Base-by-base conservation (phyloP, 2,329 filamentous ascomycete genomes). In the Cercospora zeina region DNA sequence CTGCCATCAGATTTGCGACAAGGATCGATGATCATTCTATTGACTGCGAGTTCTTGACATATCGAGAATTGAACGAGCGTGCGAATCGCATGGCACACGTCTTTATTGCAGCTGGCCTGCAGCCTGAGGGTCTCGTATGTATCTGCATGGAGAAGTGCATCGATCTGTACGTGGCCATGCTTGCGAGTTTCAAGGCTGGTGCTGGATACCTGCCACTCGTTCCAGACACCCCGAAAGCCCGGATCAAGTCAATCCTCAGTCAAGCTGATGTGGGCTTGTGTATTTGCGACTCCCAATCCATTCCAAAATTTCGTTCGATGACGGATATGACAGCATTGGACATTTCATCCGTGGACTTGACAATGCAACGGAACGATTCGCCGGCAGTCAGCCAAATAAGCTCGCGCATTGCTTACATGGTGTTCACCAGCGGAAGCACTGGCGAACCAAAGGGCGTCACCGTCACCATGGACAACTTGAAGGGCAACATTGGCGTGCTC, bases 371-470 rank as follows among this genome's bases (percentile, higher is more conserved):
- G 2, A 24, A 13, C 8, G 49, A 30, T 6, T 14, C 62, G 14
- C 62, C 64, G 1, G 61, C 71, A 1, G 73, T 72, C 13, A 53
- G 69, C 0, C 74, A 78, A 3, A 72, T 82, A 51, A 77, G 79
- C 0, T 78, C 81, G 1, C 78, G 85, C 13, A 72, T 90, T 2
- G 87, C 72, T 8, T 96, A 96, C 72, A 85, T 89, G 16, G 87
- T 96, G 1, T 96, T 90, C 73, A 96, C 90, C 0, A 92, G 89
- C 24, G 92, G 92, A 3, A 93, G 88, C 39, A 96, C 91, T 0
- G 91, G 90, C 0, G 80, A 79, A 1, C 91, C 90, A 0, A 96
- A 96, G 71, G 90, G 90, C 2, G 89, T 96, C 2, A 81, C 89
- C 3, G 83, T 96, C 19, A 91, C 89, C 0, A 88, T 93, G 66